Evolutionary conservation across 768 basidiomycete genomes (phyloP).

Genomic region (Trametes villosa): DNA sequence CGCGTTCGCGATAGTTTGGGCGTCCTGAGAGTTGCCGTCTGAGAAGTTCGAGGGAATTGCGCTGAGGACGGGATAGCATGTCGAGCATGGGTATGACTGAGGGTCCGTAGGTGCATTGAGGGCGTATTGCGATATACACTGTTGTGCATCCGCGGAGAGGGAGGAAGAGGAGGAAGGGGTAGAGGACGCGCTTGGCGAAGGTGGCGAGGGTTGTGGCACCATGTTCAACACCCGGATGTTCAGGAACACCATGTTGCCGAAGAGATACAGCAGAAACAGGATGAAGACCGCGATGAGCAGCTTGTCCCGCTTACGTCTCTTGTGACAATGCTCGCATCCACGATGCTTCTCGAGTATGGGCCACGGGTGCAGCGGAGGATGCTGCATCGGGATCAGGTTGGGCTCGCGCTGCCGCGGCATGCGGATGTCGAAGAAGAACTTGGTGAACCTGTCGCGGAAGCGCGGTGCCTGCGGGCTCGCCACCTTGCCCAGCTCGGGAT

Average conservation of each 20-base stretch:
- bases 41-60: slow-evolving; percentile 42
- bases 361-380: slow-evolving; percentile 38
- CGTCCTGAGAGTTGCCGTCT: slow-evolving; percentile 38
- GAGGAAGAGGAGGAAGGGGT: slow-evolving; percentile 31
- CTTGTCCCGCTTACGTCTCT: slow-evolving; percentile 36
- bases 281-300: slow-evolving; percentile 39
- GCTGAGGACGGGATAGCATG: slow-evolving; percentile 47
- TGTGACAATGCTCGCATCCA: slow-evolving; percentile 32
- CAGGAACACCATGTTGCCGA: slow-evolving; percentile 45
- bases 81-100: slow-evolving; percentile 48
- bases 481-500: slow-evolving; percentile 36
- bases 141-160: slow-evolving; percentile 45
- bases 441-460: slow-evolving; percentile 41
- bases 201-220: background rate
- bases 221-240: slow-evolving; percentile 38
- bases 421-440: slow-evolving; percentile 42
- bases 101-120: slow-evolving; percentile 50
- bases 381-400: slow-evolving; percentile 33
- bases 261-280: slow-evolving; percentile 46
- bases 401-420: slow-evolving; percentile 34
- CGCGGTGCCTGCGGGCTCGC: slow-evolving; percentile 22
- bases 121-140: slow-evolving; percentile 50
- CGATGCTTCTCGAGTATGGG: slow-evolving; percentile 44
- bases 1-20: slow-evolving; percentile 39
- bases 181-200: slow-evolving; percentile 18